Evolutionary conservation across 805 yeast genomes (phyloP).

Genomic region (Lipomyces yamadae): DNA sequence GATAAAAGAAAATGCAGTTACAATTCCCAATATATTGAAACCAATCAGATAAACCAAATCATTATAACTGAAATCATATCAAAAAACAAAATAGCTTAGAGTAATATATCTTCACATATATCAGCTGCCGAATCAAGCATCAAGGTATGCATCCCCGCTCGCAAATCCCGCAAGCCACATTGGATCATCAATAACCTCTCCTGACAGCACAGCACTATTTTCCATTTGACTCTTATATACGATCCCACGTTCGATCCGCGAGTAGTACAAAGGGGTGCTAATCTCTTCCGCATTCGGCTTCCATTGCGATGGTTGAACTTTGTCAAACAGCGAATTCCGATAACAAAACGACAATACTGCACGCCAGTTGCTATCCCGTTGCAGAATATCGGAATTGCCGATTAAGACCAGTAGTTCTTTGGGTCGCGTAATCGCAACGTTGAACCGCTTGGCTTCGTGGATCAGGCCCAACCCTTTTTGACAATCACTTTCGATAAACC

Average conservation of each 20-base stretch:
- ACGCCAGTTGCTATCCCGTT: conserved; percentile 33
- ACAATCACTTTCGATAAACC: conserved; percentile 26
- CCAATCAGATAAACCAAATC: too few relatives aligned
- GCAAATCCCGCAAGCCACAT: conserved; percentile 36
- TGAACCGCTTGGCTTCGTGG: conserved; percentile 44
- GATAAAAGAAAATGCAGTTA: too few relatives aligned
- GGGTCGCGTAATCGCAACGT: conserved; percentile 55
- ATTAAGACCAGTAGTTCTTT: conserved; percentile 51
- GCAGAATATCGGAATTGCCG: conserved; percentile 49
- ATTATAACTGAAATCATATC: too few relatives aligned
- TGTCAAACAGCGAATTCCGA: conserved; percentile 30
- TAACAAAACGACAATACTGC: conserved; percentile 27
- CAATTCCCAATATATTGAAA: too few relatives aligned
- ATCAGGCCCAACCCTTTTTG: conserved; percentile 33
- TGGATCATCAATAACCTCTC: conserved; percentile 23
- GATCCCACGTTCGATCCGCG: conserved; percentile 26
- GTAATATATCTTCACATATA: not conserved
- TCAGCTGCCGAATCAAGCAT: not conserved
- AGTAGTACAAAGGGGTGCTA: conserved; percentile 24
- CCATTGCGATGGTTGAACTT: conserved; percentile 13
- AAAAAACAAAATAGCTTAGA: not conserved
- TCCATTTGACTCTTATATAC: conserved; percentile 4
- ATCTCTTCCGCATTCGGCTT: conserved; percentile 29
- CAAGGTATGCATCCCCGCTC: conserved; percentile 27
- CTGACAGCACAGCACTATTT: conserved; percentile 5